Base-by-base conservation (phyloP, 345 rosid genomes). In the Zanthoxylum bungeanum region DNA sequence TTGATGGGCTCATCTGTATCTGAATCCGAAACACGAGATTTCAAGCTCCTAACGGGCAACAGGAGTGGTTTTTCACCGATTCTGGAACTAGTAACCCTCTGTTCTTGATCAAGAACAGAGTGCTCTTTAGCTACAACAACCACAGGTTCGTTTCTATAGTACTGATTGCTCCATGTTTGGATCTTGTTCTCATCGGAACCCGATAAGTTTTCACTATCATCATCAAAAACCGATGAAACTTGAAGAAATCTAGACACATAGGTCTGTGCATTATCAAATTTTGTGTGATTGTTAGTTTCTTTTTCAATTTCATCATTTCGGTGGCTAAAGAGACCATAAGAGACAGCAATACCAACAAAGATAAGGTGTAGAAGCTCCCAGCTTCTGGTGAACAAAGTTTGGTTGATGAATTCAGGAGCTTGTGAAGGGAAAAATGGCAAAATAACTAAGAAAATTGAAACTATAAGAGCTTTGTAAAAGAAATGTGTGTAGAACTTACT, bases 301-400 rank as follows among this genome's bases (percentile, higher is more conserved):
- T 80, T 82, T 4, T 83, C 84, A 5, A 77, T 72, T 25, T 87
- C 93, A 16, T 86, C 83, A 37, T 85, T 87, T 27, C 89, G 75
- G 52, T 83, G 68, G 83, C 98, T 91, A 75, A 96, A 93, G 16
- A 93, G 91, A 44, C 99, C 99, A 71, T 91, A 96, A n/a, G 99
- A 93, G 76, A 96, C 93, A 24, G 97, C 99, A 69, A 96, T 89
- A 8, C 99, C 99, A 65, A 96, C 97, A 36, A 96, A 80, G 62
- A 96, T 36, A 10, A 96, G 89, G 83, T 93, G 99, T 44, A 96
- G 92, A 78, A 96, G 87, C 85, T 93, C 99, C 96, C 96, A 88
- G 66, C 86, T 85, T 77, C 91, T 75, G 51, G 75, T 83, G 73
- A 81, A 74, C 14, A 85, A 62, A 39, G 87, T 82, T 77, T 90